Evolutionary conservation across 306 rosid genomes (phyloP), one percentile per base, ranked within the genome.

Genomic region (Crotalaria pallida): DNA sequence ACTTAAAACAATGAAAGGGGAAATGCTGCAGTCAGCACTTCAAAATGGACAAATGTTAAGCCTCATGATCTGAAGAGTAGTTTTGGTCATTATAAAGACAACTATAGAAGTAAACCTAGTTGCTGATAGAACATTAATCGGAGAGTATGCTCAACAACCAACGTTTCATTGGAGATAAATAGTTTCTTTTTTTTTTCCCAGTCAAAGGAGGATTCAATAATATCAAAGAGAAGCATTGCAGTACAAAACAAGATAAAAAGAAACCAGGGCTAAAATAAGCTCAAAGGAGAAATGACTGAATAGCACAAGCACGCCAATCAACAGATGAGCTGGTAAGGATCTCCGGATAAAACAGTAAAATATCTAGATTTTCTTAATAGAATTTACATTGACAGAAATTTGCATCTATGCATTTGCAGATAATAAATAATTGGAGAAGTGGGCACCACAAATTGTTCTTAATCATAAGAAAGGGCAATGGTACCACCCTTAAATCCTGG

Each of bases 11-110:
- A 51, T 48, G 75, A 58, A 31, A 45, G 57, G 33, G 33, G 41
- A 61, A 58, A 76, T 50, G 13, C 38, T 16, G 5, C 64, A 68
- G 68, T 63, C 21, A 34, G 24, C 33, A 59, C 70, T 38, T 50
- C 9, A 49, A 68, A 59, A 49, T 12, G 50, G 10, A 24, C 34
- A 38, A 38, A 31, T 11, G 45, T 52, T n/a, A 44, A 31, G 23
- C 6, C 59, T 65, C 19, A 9, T 47, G 10, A 15, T 15, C 10
- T 15, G 16, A 15, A n/a, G 21, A 24, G 41, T 17, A 47, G 31
- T 66, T 67, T 34, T 33, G 44, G 36, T 65, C 10, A 15, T n/a
- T n/a, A n/a, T n/a, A 27, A 18, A 53, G 18, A 15, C 22, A 29
- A 12, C 7, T 19, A 52, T 0, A 48, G 18, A 48, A 29, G 45